phyloP scores from a whole-genome alignment of 2,329 filamentous ascomycete species.

The Botryotinia calthae region DNA sequence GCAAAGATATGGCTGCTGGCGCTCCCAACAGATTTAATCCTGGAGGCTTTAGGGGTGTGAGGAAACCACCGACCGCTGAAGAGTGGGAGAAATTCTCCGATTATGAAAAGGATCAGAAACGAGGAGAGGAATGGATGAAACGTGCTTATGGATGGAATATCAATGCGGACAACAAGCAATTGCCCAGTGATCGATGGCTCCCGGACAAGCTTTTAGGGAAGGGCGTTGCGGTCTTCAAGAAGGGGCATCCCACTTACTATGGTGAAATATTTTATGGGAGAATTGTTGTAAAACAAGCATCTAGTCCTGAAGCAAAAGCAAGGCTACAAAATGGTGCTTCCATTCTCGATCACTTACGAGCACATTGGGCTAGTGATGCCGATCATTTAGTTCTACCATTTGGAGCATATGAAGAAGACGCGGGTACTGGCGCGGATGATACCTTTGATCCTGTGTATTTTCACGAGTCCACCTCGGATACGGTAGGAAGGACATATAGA shows the following conservation, averaged over 20 bases:
- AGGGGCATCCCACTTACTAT: rapidly evolving
- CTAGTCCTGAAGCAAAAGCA: background rate
- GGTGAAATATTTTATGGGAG: background rate
- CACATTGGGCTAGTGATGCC: rapidly evolving
- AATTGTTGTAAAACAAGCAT: conserved; percentile 2
- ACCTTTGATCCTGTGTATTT: conserved; percentile 6
- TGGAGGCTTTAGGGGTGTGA: background rate
- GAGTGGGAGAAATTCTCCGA: background rate
- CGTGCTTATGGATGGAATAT: background rate
- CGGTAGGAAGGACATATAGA: background rate
- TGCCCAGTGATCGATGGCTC: background rate
- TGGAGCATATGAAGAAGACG: background rate
- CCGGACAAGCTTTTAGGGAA: background rate
- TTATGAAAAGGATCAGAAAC: background rate
- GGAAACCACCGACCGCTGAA: background rate
- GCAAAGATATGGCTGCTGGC: background rate
- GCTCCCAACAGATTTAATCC: background rate
- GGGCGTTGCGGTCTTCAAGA: background rate
- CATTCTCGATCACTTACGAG: background rate
- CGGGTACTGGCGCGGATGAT: background rate
- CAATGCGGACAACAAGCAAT: background rate
- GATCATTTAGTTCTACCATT: background rate
- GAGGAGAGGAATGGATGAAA: background rate
- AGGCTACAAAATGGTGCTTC: background rate
- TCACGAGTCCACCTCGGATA: background rate